These are phyloP conservation scores for Metschnikowia continentalis DNA, from an alignment of 805 yeast species.

Conservation along the genomic window DNA sequence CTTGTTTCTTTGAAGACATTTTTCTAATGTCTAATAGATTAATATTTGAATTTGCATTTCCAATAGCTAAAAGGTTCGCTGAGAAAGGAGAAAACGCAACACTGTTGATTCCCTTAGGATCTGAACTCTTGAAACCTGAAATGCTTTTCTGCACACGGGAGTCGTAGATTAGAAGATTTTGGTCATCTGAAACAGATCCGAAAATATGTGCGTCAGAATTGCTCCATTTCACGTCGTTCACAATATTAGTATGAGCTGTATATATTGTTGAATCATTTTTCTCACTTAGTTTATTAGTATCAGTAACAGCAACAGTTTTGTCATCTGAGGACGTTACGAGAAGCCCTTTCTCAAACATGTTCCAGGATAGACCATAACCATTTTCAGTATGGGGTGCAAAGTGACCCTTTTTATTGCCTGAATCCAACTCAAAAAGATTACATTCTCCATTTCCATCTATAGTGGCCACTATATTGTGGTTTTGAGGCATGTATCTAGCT, in stretches of 20 bases:
- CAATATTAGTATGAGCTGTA: slow-evolving; percentile 49
- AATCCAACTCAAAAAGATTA: slow-evolving; percentile 46
- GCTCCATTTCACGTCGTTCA: slow-evolving; percentile 78
- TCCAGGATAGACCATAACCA: slow-evolving; percentile 77
- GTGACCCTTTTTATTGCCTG: slow-evolving; percentile 23
- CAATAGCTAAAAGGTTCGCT: slow-evolving; percentile 57
- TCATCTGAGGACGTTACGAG: slow-evolving; percentile 67
- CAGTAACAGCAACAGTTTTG: slow-evolving; percentile 58
- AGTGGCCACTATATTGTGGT: slow-evolving; percentile 52
- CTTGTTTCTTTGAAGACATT: slow-evolving; percentile 15
- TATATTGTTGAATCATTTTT: slow-evolving; percentile 9
- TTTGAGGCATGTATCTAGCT: slow-evolving; percentile 66
- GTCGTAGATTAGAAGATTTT: slow-evolving; percentile 52
- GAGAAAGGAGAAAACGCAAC: slow-evolving; percentile 64
- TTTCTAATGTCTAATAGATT: slow-evolving; percentile 62
- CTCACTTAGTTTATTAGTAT: slow-evolving; percentile 24
- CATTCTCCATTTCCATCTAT: slow-evolving; percentile 66
- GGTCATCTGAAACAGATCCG: slow-evolving; percentile 76
- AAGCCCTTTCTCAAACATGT: slow-evolving; percentile 41
- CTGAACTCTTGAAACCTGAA: slow-evolving; percentile 22
- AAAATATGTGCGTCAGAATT: slow-evolving; percentile 45
- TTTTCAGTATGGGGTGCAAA: slow-evolving; percentile 57
- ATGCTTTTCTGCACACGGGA: slow-evolving; percentile 33
- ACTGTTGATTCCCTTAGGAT: slow-evolving; percentile 50
- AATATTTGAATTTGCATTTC: slow-evolving; percentile 64